Base-by-base conservation (phyloP, 2,329 filamentous ascomycete genomes). In the Rhynchosporium graminicola region DNA sequence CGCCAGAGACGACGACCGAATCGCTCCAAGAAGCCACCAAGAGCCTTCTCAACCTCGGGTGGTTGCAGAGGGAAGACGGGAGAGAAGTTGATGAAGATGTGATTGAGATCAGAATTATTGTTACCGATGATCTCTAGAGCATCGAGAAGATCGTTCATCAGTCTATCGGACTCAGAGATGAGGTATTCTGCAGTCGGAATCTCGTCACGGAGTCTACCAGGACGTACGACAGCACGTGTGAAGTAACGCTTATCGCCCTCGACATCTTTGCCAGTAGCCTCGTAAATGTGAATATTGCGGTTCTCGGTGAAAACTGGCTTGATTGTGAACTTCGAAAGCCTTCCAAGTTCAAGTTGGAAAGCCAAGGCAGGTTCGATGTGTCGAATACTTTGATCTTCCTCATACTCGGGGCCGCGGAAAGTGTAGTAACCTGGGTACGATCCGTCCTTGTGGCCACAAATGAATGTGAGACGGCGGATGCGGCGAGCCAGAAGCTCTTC, bases 41-140 rank as follows among this genome's bases (percentile, higher is more conserved):
- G 86, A 36, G 92, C 94, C 77, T 96, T 86, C 79, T 98, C 92
- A 15, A 99, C 92, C 79, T 97, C 92, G 63, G 86, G 80, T 3
- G 95, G 93, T 73, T 92, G 83, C 55, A 99, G 86, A 75, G 92
- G 91, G 87, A 99, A 98, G 63, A 97, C 91, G 9, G 93, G 92
- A 0, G 92, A 95, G 81, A 99, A 99, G 85, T 99, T 98, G 83
- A 99, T 95, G 82, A 99, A 99, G 83, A 99, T 95, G 80, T 99
- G 95, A 83, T 99, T 99, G 75, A 99, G 84, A 82, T 99, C 95
- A 57, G 95, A 97, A 81, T 96, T 96, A 82, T 97, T 98, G 83
- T 97, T 97, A 74, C 95, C 95, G 74, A 97, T 96, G 72, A 99
- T 97, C 83, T 99, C 95, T 63, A 99, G 83, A 50, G 95, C 95